Percentiles rank a stretch among this genome's conserved stretches.
These are phyloP conservation scores for Fusarium graminum DNA, from an alignment of 2,329 filamentous ascomycete genomes.

Conservation along the genomic window DNA sequence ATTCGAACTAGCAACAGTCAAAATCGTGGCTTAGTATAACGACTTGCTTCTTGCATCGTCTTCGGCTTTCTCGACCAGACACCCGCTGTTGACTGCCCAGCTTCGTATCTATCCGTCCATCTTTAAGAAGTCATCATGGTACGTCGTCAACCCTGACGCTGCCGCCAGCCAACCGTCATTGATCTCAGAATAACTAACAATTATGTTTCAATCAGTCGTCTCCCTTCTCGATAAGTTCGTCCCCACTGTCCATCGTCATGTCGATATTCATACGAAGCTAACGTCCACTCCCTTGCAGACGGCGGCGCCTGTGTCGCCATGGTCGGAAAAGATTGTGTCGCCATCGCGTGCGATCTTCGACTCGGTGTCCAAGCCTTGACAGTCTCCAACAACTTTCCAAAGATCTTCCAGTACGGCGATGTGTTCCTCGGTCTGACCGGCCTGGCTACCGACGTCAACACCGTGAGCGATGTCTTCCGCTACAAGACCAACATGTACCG, in stretches of 20 bases:
- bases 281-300: conserved; percentile 59
- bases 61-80: conserved; percentile 27
- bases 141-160: conserved; percentile 29
- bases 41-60: conserved; percentile 1
- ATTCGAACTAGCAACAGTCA: conserved; percentile 23
- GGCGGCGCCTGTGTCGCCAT: conserved; percentile 98
- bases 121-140: conserved; percentile 50
- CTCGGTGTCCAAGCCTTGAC: conserved; percentile 97
- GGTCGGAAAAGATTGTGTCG: conserved; percentile 99
- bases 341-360: conserved; percentile 98
- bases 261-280: conserved; percentile 23
- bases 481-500: conserved; percentile 99
- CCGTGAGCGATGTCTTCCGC: conserved; percentile 95
- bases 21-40: conserved; percentile 2
- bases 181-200: conserved; percentile 43
- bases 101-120: conserved; percentile 39
- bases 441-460: conserved; percentile 94
- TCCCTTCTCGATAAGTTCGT: conserved; percentile 94
- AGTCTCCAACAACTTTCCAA: conserved; percentile 99
- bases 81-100: conserved; percentile 37
- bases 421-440: conserved; percentile 96
- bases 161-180: conserved; percentile 1
- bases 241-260: conserved; percentile 7
- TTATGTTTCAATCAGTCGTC: conserved; percentile 72
- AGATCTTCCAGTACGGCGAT: conserved; percentile 97